phyloP scores from a whole-genome alignment of 345 rosid species.

The Eutrema japonicum region DNA sequence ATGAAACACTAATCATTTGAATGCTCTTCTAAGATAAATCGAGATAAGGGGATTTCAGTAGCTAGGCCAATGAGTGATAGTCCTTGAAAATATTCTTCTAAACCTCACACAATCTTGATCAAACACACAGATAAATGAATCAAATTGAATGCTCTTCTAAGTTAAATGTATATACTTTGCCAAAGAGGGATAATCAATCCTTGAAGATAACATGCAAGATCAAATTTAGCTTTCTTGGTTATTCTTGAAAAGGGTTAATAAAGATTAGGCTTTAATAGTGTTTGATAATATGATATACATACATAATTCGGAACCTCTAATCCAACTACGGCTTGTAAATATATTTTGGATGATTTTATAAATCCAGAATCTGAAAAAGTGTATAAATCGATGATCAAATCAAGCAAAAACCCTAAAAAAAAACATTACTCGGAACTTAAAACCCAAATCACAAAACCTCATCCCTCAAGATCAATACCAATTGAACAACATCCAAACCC shows the following conservation, averaged over 20 bases:
- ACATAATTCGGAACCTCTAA: no score
- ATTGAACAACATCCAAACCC: neutral
- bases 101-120: neutral
- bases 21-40: neutral
- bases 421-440: slow-evolving; percentile 10
- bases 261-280: no score
- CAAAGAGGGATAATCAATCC: no score
- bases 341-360: neutral
- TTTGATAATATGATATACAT: no score
- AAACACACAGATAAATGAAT: slow-evolving; percentile 3
- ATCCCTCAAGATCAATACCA: neutral
- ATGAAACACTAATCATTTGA: neutral
- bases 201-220: neutral
- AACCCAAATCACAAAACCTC: slow-evolving; percentile 27
- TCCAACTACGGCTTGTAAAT: no score
- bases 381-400: neutral
- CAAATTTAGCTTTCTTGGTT: neutral
- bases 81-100: neutral
- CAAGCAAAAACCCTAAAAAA: slow-evolving; percentile 12
- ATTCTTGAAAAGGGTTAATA: no score
- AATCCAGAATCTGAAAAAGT: neutral
- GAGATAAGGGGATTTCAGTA: neutral
- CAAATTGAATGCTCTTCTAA: neutral
- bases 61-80: neutral
- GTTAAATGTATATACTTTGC: neutral